phyloP scores from a whole-genome alignment of 805 yeast genomes.

The Naumovozyma castellii region DNA sequence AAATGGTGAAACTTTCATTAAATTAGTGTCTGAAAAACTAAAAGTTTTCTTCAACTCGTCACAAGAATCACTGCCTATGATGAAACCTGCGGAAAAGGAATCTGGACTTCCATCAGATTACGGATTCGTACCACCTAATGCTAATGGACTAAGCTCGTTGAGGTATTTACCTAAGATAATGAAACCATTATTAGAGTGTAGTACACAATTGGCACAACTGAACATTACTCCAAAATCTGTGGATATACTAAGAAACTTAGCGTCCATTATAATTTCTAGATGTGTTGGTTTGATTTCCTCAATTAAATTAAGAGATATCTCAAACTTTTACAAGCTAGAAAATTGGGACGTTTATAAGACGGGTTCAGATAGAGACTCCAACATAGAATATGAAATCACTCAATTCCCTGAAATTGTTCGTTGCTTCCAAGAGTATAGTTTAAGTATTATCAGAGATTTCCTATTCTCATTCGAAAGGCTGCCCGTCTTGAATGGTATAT shows the following conservation, averaged over 20 bases:
- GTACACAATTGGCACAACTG: constrained; percentile 38
- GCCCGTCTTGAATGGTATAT: constrained; percentile 30
- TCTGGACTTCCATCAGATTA: constrained; percentile 30
- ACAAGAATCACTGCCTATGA: constrained; percentile 9
- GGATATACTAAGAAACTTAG: constrained; percentile 30
- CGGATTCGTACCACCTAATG: constrained; percentile 54
- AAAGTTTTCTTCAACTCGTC: constrained; percentile 30
- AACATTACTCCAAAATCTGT: constrained; percentile 33
- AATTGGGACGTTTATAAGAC: constrained; percentile 31
- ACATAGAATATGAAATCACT: constrained; percentile 29
- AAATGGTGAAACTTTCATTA: constrained; percentile 34
- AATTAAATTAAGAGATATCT: constrained; percentile 44
- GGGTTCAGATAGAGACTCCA: constrained; percentile 5
- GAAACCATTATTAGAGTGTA: constrained; percentile 33
- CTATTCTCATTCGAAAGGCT: constrained; percentile 28
- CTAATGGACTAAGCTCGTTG: constrained; percentile 53
- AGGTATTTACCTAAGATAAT: constrained; percentile 42
- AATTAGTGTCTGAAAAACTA: constrained; percentile 26
- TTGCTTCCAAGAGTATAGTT: constrained; percentile 28
- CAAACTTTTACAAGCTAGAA: constrained; percentile 32
- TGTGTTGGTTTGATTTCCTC: constrained; percentile 40
- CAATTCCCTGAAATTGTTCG: constrained; percentile 31
- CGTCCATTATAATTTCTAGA: constrained; percentile 34
- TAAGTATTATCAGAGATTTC: constrained; percentile 28
- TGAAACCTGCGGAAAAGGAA: constrained; percentile 6